Base-by-base conservation (phyloP, 352 stramenopile genomes). In the Phytophthora hybrid region DNA sequence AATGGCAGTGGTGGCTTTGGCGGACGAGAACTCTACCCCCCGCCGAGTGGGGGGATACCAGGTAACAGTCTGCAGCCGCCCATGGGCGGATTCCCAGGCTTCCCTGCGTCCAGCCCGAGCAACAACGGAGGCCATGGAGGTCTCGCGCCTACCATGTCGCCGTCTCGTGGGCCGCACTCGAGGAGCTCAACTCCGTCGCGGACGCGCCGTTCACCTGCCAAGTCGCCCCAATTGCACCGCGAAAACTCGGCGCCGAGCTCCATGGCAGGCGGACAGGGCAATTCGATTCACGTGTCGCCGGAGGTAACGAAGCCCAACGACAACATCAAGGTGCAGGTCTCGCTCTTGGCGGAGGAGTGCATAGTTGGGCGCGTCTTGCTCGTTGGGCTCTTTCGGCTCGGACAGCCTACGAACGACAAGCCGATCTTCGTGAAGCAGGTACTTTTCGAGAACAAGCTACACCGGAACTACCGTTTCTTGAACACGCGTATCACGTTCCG, bases 371-470 rank as follows among this genome's bases (percentile, higher is more conserved):
- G 88, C 21, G 80, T 92, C 37, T 67, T 95, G 8, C 83, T 95
- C 57, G 85, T 95, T 37, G 89, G 89, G 0, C 85, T 95, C 34
- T 95, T 94, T 56, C 89, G 89, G 29, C 73, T 86, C 5, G 83
- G 85, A n/a, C 89, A 94, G 29, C 75, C 80, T 18, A 88, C 84
- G 7, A 93, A 93, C 57, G 85, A 94, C 65, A 91, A 91, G 41
- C 89, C 89, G 19, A 94, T 95, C 63, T 95, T 95, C 46, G 83
- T 95, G 44, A 93, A 93, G 66, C 87, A 93, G 57, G 82, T 95
- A 19, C 81, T 94, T 0, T 93, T 94, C 47, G 87, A 95, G 68
- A 89, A 89, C 78, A 92, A 91, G 52, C 64, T 91, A 9, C 78
- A 93, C 29, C 82, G 82, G 21, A 84, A 89, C 59, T 89, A 88